Percentiles rank a stretch among this genome's conserved stretches.
phyloP scores from a whole-genome alignment of 176 grass and related monocot genomes.

The Ampelocalamus luodianensis region DNA sequence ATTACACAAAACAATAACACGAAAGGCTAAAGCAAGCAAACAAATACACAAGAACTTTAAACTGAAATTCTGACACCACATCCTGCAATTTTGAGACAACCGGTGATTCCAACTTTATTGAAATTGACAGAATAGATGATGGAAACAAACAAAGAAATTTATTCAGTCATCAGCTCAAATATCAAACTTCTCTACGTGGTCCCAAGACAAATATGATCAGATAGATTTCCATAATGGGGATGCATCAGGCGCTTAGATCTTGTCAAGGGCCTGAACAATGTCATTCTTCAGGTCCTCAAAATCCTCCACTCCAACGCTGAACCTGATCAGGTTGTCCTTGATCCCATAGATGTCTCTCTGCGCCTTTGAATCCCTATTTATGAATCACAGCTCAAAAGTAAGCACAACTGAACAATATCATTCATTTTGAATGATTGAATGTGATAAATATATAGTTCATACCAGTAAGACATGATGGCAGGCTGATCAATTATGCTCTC shows the following conservation, averaged over 20 bases:
- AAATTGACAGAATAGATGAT: background rate
- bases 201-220: constrained; percentile 18
- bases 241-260: constrained; percentile 58
- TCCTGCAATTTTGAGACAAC: background rate
- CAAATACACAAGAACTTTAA: background rate
- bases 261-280: constrained; percentile 78
- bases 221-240: background rate
- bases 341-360: constrained; percentile 90
- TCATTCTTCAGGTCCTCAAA: constrained; percentile 93
- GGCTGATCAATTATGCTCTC: constrained; percentile 98
- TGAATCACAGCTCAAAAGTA: background rate
- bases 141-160: background rate
- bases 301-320: constrained; percentile 95
- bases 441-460: background rate
- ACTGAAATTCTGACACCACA: background rate
- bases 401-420: background rate
- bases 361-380: constrained; percentile 82
- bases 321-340: constrained; percentile 97
- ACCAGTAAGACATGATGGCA: constrained; percentile 99
- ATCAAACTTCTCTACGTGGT: background rate
- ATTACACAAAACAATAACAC: background rate
- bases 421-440: background rate
- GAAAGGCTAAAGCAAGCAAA: background rate
- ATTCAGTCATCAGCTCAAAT: constrained; percentile 33
- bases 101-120: background rate